phyloP scores from a whole-genome alignment of 179 eudicot genomes.

The Corrigiola litoralis region DNA sequence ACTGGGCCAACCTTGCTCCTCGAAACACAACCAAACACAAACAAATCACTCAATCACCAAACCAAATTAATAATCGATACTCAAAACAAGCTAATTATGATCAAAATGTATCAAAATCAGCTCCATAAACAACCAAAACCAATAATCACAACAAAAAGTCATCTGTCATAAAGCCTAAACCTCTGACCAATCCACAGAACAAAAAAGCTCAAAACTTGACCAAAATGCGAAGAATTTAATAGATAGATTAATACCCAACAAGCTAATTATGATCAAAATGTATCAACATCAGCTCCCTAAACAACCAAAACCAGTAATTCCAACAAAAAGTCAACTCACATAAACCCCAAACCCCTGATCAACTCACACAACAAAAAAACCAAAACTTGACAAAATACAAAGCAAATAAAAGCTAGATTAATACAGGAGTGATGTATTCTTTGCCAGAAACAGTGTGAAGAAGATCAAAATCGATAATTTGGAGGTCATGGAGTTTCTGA shows the following conservation, averaged over 20 bases:
- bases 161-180: conserved; percentile 24
- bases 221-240: not conserved
- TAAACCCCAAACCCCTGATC: conserved; percentile 21
- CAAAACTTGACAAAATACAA: not conserved
- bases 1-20: not conserved
- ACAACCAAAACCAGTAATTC: not conserved
- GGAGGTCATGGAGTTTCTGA: conserved; percentile 80
- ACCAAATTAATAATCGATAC: too few species aligned
- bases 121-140: not conserved
- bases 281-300: not conserved
- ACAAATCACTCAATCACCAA: not conserved
- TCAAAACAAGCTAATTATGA: too few species aligned
- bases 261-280: too few species aligned
- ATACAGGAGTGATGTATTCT: conserved; percentile 92
- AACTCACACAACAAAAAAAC: not conserved
- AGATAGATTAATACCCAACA: conserved; percentile 30
- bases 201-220: not conserved
- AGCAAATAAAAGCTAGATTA: not conserved
- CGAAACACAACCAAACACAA: not conserved
- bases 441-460: conserved; percentile 93
- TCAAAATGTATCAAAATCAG: not conserved
- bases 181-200: not conserved
- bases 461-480: conserved; percentile 89
- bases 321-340: not conserved
- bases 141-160: not conserved